Conservation (phyloP, 768 basidiomycete species). For the Boletus vermiculosoides region DNA sequence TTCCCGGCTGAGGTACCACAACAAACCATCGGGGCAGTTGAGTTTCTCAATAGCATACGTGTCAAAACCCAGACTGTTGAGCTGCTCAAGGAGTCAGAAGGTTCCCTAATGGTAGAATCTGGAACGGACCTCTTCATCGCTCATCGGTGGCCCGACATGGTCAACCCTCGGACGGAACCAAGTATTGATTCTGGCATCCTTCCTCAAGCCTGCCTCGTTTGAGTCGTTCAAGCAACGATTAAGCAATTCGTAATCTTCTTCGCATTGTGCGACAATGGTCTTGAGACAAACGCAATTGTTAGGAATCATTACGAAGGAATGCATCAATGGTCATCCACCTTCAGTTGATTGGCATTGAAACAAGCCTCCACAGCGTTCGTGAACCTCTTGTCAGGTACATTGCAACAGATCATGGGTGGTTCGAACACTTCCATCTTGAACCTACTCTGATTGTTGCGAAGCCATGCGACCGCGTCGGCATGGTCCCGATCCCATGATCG, state of each 20-base stretch:
- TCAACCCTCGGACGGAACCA: conserved; percentile 60
- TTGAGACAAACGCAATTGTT: conserved; percentile 27
- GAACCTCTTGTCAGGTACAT: conserved; percentile 59
- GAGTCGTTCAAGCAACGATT: conserved; percentile 68
- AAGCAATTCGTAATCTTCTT: conserved; percentile 75
- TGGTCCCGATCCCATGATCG: conserved; percentile 54
- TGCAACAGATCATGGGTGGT: conserved; percentile 75
- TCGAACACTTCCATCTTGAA: conserved; percentile 87
- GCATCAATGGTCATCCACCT: conserved; percentile 42
- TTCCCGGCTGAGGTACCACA: conserved; percentile 64
- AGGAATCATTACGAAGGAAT: not conserved
- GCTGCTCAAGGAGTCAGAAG: conserved; percentile 39
- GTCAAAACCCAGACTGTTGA: conserved; percentile 65
- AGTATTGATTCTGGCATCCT: conserved; percentile 53
- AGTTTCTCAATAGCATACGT: conserved; percentile 83
- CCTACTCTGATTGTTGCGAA: conserved; percentile 57
- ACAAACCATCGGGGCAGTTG: conserved; percentile 71
- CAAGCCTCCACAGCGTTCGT: conserved; percentile 74
- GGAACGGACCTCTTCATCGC: conserved; percentile 51
- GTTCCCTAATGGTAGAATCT: not conserved
- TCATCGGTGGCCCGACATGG: conserved; percentile 52
- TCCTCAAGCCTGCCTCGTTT: conserved; percentile 47
- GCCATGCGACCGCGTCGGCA: conserved; percentile 68
- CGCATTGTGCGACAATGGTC: conserved; percentile 84
- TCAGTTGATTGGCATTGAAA: conserved; percentile 57